Conservation (phyloP, 2,329 filamentous ascomycete species). For the Elsinoe arachidis region DNA sequence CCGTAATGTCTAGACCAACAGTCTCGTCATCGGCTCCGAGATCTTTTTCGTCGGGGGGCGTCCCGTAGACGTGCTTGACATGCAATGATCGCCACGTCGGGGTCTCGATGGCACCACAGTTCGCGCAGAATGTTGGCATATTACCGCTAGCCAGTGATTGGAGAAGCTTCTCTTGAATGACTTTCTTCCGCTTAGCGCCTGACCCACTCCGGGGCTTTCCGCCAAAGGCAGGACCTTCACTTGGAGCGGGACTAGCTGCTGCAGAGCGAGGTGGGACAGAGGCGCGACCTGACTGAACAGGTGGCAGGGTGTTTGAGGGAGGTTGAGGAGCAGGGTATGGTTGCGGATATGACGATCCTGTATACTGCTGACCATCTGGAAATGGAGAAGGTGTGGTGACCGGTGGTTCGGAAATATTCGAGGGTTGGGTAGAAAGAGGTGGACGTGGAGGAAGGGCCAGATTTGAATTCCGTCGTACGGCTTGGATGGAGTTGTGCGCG, state of each 20-base stretch:
- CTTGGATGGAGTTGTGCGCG: slow-evolving; percentile 16
- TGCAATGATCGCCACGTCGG: slow-evolving; percentile 94
- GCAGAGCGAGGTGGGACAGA: slow-evolving; percentile 19
- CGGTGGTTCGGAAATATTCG: not conserved
- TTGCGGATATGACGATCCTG: slow-evolving; percentile 13
- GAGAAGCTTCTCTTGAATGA: slow-evolving; percentile 49
- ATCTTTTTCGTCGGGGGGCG: slow-evolving; percentile 60
- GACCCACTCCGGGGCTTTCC: slow-evolving; percentile 32
- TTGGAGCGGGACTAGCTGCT: slow-evolving; percentile 29
- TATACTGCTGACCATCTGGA: not conserved
- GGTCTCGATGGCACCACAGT: slow-evolving; percentile 92
- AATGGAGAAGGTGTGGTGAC: not conserved
- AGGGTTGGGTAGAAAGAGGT: slow-evolving; percentile 9
- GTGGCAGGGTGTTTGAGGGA: slow-evolving; percentile 17
- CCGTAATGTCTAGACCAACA: slow-evolving; percentile 62
- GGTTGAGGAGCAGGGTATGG: slow-evolving; percentile 1
- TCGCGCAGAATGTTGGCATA: slow-evolving; percentile 80
- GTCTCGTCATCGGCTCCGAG: slow-evolving; percentile 65
- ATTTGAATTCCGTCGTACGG: slow-evolving; percentile 25
- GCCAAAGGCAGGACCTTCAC: slow-evolving; percentile 19
- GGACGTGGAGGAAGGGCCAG: slow-evolving; percentile 27
- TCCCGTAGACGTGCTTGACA: slow-evolving; percentile 64
- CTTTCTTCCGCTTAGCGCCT: slow-evolving; percentile 58
- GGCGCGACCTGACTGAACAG: slow-evolving; percentile 22
- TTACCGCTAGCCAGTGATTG: slow-evolving; percentile 64